Percentiles rank a stretch among this genome's conserved stretches.
These are phyloP conservation scores for Chlamydomonas schloesseri DNA, from an alignment of 139 green algal genomes.

Conservation along the genomic window DNA sequence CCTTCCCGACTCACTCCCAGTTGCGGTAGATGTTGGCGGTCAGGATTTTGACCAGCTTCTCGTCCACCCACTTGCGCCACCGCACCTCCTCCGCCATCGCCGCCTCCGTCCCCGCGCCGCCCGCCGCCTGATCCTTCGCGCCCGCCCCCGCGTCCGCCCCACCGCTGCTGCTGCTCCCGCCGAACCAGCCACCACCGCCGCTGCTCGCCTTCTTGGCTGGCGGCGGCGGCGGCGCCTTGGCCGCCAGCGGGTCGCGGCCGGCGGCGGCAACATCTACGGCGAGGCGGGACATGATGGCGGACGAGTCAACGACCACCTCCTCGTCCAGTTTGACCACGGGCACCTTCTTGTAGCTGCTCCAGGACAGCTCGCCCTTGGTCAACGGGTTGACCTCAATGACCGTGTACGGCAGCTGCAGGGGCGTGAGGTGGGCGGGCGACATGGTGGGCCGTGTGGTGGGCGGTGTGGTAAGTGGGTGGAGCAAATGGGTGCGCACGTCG, in stretches of 20 bases:
- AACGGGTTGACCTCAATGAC: slow-evolving; percentile 97
- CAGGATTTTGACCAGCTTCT: slow-evolving; percentile 92
- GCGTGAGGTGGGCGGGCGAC: no score
- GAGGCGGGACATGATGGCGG: slow-evolving; percentile 83
- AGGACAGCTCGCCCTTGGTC: slow-evolving; percentile 94
- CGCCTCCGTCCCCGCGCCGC: not conserved
- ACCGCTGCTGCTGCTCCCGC: not conserved
- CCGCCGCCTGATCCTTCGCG: slow-evolving; percentile 10
- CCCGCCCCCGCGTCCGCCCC: not conserved
- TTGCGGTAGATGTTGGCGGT: slow-evolving; percentile 99
- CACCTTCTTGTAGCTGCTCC: slow-evolving; percentile 87
- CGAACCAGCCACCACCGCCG: slow-evolving; percentile 15
- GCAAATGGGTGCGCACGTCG: no score
- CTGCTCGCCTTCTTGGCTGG: not conserved
- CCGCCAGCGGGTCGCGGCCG: not conserved
- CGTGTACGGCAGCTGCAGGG: slow-evolving; percentile 87
- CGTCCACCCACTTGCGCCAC: slow-evolving; percentile 95
- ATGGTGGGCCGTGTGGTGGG: not conserved
- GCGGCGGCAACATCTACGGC: slow-evolving; percentile 70
- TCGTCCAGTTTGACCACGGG: slow-evolving; percentile 86
- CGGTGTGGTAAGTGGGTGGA: no score
- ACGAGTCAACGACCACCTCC: slow-evolving; percentile 88
- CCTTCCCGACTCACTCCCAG: slow-evolving; percentile 63
- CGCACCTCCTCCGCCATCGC: slow-evolving; percentile 71
- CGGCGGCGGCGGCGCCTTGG: not conserved